Evolutionary conservation across 306 rosid species (phyloP), one percentile per base, ranked within the genome.

Genomic region (Heteromeles arbutifolia): DNA sequence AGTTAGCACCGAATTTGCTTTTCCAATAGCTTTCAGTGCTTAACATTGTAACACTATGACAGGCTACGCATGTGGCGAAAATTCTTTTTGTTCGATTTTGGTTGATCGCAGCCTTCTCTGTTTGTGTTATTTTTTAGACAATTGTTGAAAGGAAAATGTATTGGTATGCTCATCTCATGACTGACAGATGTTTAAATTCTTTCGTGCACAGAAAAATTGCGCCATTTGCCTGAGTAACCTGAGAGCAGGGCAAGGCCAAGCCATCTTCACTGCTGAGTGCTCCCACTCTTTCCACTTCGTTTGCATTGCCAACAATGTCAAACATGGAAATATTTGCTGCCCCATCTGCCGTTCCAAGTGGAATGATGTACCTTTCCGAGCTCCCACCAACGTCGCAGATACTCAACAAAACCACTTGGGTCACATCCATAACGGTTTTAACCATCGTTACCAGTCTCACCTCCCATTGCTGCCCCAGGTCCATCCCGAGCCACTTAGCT

Each of bases 241-340:
- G 52, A 26, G 17, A 72, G 4, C 34, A 25, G 34, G 34, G 34
- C 28, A 34, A 22, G 76, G 76, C 52, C 66, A 56, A 37, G 65
- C 67, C 76, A 72, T 72, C 32, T 56, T 72, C 66, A 72, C 75
- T n/a, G 76, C 66, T 4, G 32, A 56, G 13, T 72, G 66, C 66
- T 72, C 76, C 22, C 76, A 72, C 66, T 54, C 76, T 26, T 72
- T 72, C n/a, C 75, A 72, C 65, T 54, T 32, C 24, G 4, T 43
- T 72, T 72, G 75, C 50, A 72, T 72, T 32, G 66, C 31, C 75
- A 37, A 72, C 32, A 72, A 34, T 34, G 75, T 54, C 29, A 61
- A 72, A 59, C 65, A 54, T 72, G 75, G 75, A 53, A 71, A 71
- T 34, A 12, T 71, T 32, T 12, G 50, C 29, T 71, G 65, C 75